Evolutionary conservation across 1,284 basidiomycete species (phyloP).

Genomic region (Cutaneotrichosporon dermatis): DNA sequence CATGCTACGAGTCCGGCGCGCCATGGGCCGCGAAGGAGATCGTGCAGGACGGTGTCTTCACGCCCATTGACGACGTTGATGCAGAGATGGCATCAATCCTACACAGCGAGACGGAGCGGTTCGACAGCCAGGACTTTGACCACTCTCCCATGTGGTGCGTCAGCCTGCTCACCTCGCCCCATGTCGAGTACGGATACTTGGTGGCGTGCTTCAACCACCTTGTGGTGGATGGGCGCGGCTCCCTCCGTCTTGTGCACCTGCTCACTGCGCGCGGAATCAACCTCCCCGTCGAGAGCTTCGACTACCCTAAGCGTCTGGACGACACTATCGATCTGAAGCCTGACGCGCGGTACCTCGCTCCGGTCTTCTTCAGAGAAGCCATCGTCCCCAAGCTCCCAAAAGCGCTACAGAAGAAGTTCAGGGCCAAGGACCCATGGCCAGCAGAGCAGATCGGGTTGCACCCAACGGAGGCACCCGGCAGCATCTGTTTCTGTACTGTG

Average conservation of each 20-base stretch:
- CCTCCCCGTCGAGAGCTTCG: slow-evolving; percentile 1
- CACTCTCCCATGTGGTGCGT: slow-evolving; percentile 11
- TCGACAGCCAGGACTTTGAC: not conserved
- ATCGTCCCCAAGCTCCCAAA: slow-evolving; percentile 34
- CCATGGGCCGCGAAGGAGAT: slow-evolving; percentile 1
- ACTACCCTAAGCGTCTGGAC: slow-evolving; percentile 17
- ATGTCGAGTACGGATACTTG: slow-evolving; percentile 28
- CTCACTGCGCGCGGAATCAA: not conserved
- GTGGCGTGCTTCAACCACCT: slow-evolving; percentile 11
- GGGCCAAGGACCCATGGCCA: slow-evolving; percentile 28
- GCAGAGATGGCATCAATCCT: not conserved
- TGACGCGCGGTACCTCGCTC: slow-evolving; percentile 18
- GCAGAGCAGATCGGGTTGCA: not conserved
- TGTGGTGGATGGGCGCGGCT: slow-evolving; percentile 11
- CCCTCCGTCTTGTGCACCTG: not conserved
- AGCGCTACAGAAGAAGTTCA: slow-evolving; percentile 26
- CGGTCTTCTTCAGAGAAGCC: slow-evolving; percentile 29
- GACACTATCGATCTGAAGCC: slow-evolving; percentile 29
- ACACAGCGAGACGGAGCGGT: not conserved
- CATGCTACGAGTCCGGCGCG: slow-evolving; percentile 3
- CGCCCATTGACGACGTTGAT: not conserved
- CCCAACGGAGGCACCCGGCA: slow-evolving; percentile 3
- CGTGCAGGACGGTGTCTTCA: not conserved
- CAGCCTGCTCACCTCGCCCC: not conserved
- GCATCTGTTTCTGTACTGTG: slow-evolving; percentile 17